phyloP scores from a whole-genome alignment of 75 land plant genomes.

The Pinus tabuliformis region DNA sequence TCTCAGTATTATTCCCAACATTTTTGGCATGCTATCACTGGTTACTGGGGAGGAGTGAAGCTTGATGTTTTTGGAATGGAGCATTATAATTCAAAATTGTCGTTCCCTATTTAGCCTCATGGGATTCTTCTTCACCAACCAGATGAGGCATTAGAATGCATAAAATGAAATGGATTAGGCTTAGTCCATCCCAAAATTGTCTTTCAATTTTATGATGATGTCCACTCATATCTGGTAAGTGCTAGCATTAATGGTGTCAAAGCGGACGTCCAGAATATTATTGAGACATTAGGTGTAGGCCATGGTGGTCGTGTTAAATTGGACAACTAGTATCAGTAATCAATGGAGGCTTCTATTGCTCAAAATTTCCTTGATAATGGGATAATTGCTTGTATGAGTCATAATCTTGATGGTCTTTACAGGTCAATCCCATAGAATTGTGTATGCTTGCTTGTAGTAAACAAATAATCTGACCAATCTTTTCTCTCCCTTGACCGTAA shows the following conservation, averaged over 20 bases:
- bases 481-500: background rate
- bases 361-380: slow-evolving; percentile 83
- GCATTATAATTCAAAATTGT: slow-evolving; percentile 59
- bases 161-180: slow-evolving; percentile 67
- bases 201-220: slow-evolving; percentile 69
- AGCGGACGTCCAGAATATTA: slow-evolving; percentile 86
- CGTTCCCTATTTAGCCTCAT: slow-evolving; percentile 72
- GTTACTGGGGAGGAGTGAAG: slow-evolving; percentile 93
- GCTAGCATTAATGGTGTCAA: slow-evolving; percentile 94
- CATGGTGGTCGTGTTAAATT: slow-evolving; percentile 81
- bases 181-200: slow-evolving; percentile 78
- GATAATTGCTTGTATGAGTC: slow-evolving; percentile 94
- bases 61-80: slow-evolving; percentile 56
- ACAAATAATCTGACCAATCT: background rate
- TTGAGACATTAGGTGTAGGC: slow-evolving; percentile 90
- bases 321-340: slow-evolving; percentile 70
- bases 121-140: slow-evolving; percentile 67
- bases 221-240: slow-evolving; percentile 80
- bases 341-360: slow-evolving; percentile 83
- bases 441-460: background rate
- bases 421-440: slow-evolving; percentile 31
- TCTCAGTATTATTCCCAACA: too few species aligned
- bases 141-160: slow-evolving; percentile 46
- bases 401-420: slow-evolving; percentile 88
- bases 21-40: slow-evolving; percentile 98